Evolutionary conservation across 2,329 filamentous ascomycete species (phyloP), one percentile per base, ranked within the genome.

Genomic region (Ophiostoma populinum): DNA sequence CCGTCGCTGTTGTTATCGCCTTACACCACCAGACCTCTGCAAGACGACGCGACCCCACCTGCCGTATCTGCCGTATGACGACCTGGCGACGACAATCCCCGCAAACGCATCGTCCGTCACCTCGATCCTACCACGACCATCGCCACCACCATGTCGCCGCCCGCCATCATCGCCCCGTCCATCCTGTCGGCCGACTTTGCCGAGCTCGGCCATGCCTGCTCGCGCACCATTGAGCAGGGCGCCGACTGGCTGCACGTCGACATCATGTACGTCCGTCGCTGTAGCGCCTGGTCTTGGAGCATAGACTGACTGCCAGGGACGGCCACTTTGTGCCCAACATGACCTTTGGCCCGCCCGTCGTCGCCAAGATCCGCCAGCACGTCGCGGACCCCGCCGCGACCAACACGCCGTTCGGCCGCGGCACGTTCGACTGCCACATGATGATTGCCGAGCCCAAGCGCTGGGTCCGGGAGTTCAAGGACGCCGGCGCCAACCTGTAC

Each of bases 361-460:
- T 98, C 30, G 87, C 83, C 47, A 92, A 87, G 63, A 90, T 98
- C 49, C 75, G 90, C 43, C 65, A 70, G 30, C 80, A 93, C 49
- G 86, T 98, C 48, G 76, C 82, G 38, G 67, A 68, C 46, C 86
- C 43, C 13, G 30, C 41, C 28, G 36, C 31, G 15, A 64, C 65
- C 26, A 21, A 34, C 33, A 62, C 67, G 34, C 67, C 67, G 22
- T 64, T 78, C 46, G 85, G 80, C 35, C 80, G 76, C 47, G 90
- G 90, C 42, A 95, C 87, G 11, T 98, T 98, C 55, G 90, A 98
- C 59, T 98, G 90, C 67, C 90, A 98, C 60, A 95, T 98, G 90
- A 98, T 98, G 90, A 92, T 98, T 53, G 75, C 83, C 49, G 87
- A 98, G 86, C 90, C 90, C 46, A 92, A 95, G 66, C 86, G 85